phyloP scores from a whole-genome alignment of 2,329 filamentous ascomycete genomes.

The Trichoderma sp. region DNA sequence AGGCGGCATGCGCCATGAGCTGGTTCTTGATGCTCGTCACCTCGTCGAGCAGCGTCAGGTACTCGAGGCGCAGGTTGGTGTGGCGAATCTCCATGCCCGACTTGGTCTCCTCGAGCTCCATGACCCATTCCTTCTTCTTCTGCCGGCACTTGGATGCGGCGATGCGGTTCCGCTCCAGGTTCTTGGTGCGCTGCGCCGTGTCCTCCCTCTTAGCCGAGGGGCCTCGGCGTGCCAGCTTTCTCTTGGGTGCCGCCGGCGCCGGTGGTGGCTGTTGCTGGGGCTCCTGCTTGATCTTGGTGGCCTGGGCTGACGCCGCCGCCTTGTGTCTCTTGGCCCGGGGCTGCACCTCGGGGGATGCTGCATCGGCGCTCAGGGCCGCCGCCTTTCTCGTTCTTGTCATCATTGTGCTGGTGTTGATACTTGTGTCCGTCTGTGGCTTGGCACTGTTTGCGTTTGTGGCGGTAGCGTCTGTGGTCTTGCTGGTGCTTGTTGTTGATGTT shows the following conservation, averaged over 20 bases:
- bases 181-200: conserved; percentile 51
- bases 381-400: conserved; percentile 15
- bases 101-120: conserved; percentile 52
- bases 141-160: conserved; percentile 75
- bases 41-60: conserved; percentile 48
- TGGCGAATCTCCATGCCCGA: conserved; percentile 50
- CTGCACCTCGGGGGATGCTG: not conserved
- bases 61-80: conserved; percentile 47
- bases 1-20: conserved; percentile 56
- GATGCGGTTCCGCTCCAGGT: conserved; percentile 70
- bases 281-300: conserved; percentile 12
- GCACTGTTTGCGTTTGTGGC: too few species aligned
- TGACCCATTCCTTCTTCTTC: conserved; percentile 62
- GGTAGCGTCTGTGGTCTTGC: not conserved
- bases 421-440: too few species aligned
- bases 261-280: not conserved
- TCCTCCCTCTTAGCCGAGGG: conserved; percentile 15
- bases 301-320: conserved; percentile 3
- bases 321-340: conserved; percentile 23
- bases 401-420: not conserved
- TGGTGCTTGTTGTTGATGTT: not conserved
- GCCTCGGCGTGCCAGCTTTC: not conserved
- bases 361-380: conserved; percentile 1
- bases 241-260: not conserved
- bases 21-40: conserved; percentile 52